These are phyloP conservation scores for Yamadazyma nakazawae DNA, from an alignment of 805 yeast species.

Conservation along the genomic window DNA sequence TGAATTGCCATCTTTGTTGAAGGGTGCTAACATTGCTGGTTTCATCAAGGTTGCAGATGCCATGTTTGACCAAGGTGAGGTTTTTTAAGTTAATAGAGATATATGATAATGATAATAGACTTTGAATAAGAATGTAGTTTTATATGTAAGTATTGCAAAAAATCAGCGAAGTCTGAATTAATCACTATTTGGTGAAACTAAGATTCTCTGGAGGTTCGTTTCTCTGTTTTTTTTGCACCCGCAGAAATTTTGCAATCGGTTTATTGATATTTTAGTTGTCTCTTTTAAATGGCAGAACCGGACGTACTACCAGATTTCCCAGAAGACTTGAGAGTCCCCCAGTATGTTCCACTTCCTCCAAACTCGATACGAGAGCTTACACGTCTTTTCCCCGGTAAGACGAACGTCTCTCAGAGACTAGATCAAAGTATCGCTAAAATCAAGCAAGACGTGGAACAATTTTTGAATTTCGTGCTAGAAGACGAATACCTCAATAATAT, in stretches of 20 bases:
- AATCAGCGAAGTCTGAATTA: too few relatives aligned
- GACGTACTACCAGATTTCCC: conserved; percentile 1
- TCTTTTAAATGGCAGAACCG: conserved; percentile 1
- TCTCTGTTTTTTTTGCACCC: not conserved
- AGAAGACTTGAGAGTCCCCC: conserved; percentile 9
- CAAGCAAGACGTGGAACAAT: conserved; percentile 12
- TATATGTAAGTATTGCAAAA: not conserved
- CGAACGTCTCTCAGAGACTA: conserved; percentile 7
- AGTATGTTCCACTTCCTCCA: conserved; percentile 9
- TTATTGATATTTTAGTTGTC: too few relatives aligned
- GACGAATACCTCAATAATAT: conserved; percentile 6
- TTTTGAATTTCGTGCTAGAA: conserved; percentile 9
- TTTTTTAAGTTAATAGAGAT: conserved; percentile 27
- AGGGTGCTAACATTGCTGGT: conserved; percentile 99
- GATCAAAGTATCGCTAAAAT: conserved; percentile 16
- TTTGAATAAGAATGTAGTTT: not conserved
- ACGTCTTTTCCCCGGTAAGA: conserved; percentile 3
- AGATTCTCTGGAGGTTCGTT: too few relatives aligned
- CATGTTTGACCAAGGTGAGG: conserved; percentile 96
- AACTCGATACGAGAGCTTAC: conserved; percentile 1
- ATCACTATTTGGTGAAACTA: too few relatives aligned
- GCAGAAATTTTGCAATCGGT: not conserved
- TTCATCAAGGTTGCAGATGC: conserved; percentile 98
- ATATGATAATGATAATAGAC: conserved; percentile 6
- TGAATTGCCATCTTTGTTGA: conserved; percentile 83